Evolutionary conservation across 345 rosid species (phyloP), one percentile per base, ranked within the genome.

Genomic region (Syzygium aqueum): DNA sequence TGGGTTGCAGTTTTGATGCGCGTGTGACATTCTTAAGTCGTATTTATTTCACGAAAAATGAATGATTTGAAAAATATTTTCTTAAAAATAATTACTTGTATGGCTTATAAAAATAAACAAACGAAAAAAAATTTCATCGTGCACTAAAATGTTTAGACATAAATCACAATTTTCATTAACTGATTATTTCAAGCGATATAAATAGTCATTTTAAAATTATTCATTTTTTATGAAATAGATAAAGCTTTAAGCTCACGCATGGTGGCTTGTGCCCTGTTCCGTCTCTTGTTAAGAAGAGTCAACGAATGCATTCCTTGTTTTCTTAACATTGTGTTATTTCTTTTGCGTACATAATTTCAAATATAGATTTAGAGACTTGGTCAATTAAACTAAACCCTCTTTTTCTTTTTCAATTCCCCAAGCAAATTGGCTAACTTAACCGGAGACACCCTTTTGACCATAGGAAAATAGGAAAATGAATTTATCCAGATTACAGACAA

Each of bases 171-270:
- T 63, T 63, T n/a, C 0, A 65, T 15, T 0, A 0, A 7, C 3
- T 1, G 0, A 63, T 63, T 28, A 63, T 63, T 63, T 63, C 22
- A 63, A 63, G 17, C 6, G 4, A 9, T 67, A 30, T 9, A 63
- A n/a, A 15, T 4, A 14, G 3, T n/a, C 16, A 8, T 4, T 30
- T 67, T 0, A n/a, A 67, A 33, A 17, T 17, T 0, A 67, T 30
- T 67, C 0, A 17, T 67, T 30, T 1, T 30, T 67, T 3, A 0
- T 17, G 0, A 17, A 67, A 67, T 1, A 30, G 17, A 2, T 4
- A 0, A 0, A 30, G 0, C 19, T 23, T 16, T 30, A 67, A 33
- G 19, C 7, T 30, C 7, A 21, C 8, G 11, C 8, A 54, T 8
- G 4, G 25, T 54, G 59, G 25, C 59, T 21, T 10, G 11, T 22